These are phyloP conservation scores for Ulmus americana DNA, from an alignment of 331 rosid genomes.

Conservation along the genomic window DNA sequence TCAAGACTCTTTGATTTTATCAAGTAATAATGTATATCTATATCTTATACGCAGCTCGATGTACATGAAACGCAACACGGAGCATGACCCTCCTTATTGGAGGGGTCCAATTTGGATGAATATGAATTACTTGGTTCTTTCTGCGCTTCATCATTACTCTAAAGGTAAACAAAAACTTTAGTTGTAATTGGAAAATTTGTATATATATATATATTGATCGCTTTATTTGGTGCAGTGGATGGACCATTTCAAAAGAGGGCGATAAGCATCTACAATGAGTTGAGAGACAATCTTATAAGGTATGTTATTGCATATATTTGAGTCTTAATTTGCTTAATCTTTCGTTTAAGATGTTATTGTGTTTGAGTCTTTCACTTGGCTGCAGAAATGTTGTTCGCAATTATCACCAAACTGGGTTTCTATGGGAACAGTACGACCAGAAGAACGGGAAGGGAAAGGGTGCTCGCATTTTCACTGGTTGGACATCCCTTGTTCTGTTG, in stretches of 20 bases:
- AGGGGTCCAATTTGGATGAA: conserved; percentile 96
- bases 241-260: conserved; percentile 45
- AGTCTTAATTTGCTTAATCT: neutral
- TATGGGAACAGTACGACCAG: conserved; percentile 94
- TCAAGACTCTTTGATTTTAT: conserved; percentile 20
- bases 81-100: conserved; percentile 90
- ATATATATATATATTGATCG: neutral
- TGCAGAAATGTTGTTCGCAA: conserved; percentile 63
- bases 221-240: conserved; percentile 27
- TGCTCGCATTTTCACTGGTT: conserved; percentile 73
- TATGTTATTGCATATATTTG: neutral
- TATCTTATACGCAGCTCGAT: conserved; percentile 44
- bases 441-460: conserved; percentile 81
- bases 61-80: conserved; percentile 88
- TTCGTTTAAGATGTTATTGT: neutral
- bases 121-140: conserved; percentile 84
- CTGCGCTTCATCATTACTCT: conserved; percentile 85
- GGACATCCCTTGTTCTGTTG: conserved; percentile 84
- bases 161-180: conserved; percentile 38
- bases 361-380: conserved; percentile 1
- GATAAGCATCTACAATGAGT: conserved; percentile 30
- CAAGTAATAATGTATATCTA: neutral
- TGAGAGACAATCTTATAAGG: conserved; percentile 48
- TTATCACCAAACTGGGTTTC: conserved; percentile 54
- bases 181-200: neutral